These are phyloP conservation scores for Isabelozyma pseudorhagii DNA, from an alignment of 805 yeast species.

Conservation along the genomic window DNA sequence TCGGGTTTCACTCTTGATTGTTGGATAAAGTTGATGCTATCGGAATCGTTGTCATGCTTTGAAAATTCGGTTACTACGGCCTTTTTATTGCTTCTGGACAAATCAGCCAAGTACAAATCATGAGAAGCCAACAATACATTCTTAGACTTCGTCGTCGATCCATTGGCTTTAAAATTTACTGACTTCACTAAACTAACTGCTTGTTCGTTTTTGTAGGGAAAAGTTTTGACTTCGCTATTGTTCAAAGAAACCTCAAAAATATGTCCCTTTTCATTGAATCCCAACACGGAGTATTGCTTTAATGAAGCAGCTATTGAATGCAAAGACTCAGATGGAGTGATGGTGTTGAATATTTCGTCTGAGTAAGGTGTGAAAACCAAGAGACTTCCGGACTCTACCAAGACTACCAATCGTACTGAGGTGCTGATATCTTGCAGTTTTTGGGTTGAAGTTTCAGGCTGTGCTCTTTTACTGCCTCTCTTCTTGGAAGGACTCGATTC, in stretches of 20 bases:
- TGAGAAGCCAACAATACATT: conserved; percentile 21
- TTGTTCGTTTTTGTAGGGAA: conserved; percentile 17
- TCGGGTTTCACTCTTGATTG: conserved; percentile 29
- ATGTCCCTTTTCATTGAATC: conserved; percentile 9
- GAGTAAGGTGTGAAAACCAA: conserved; percentile 42
- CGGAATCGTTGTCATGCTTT: conserved; percentile 26
- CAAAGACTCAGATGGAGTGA: conserved; percentile 23
- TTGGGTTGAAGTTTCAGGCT: neutral
- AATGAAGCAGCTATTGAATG: conserved; percentile 12
- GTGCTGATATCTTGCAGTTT: neutral
- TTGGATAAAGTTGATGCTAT: conserved; percentile 29
- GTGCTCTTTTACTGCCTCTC: conserved; percentile 20
- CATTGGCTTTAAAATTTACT: conserved; percentile 8
- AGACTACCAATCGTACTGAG: conserved; percentile 24
- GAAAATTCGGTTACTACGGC: conserved; percentile 27
- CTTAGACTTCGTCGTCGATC: conserved; percentile 9
- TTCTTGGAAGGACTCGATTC: conserved; percentile 4
- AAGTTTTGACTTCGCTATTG: conserved; percentile 19
- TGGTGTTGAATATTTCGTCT: conserved; percentile 35
- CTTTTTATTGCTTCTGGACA: conserved; percentile 17
- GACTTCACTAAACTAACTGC: conserved; percentile 17
- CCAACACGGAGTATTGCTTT: conserved; percentile 19
- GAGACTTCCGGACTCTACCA: conserved; percentile 35
- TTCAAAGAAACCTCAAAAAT: conserved; percentile 22
- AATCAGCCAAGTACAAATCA: conserved; percentile 26